A percentile compares a stretch with the other conserved stretches of the same genome.
Evolutionary conservation across 2,329 filamentous ascomycete genomes (phyloP).

Genomic region (Bipolaris sorokiniana): DNA sequence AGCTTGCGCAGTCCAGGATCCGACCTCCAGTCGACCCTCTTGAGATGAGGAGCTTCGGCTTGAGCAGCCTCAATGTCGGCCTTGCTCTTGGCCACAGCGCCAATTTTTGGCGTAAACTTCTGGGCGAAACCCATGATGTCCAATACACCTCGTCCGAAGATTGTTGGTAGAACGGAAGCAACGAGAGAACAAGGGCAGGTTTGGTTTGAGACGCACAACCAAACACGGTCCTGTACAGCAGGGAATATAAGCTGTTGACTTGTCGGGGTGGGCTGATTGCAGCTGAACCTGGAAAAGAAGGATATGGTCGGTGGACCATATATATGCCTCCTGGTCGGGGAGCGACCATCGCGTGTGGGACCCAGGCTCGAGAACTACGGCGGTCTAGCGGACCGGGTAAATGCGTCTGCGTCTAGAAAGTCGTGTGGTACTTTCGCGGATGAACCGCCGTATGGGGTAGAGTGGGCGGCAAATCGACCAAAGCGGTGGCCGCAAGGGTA

Average conservation of each 20-base stretch:
- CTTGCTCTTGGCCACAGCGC: constrained; percentile 27
- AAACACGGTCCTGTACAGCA: constrained; percentile 20
- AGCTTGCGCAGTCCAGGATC: constrained; percentile 64
- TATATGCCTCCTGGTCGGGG: constrained; percentile 29
- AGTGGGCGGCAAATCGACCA: constrained; percentile 22
- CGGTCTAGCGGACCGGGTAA: constrained; percentile 43
- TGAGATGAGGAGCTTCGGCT: constrained; percentile 59
- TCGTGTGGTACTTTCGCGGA: constrained; percentile 27
- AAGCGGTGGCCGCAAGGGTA: constrained; percentile 20
- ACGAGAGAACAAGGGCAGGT: constrained; percentile 12
- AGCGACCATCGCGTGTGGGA: constrained; percentile 19
- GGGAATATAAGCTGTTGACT: constrained; percentile 26
- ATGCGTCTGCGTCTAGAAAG: constrained; percentile 22
- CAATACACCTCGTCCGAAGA: constrained; percentile 12
- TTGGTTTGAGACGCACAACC: constrained; percentile 21
- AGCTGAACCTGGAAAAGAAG: constrained; percentile 24
- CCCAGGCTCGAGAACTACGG: constrained; percentile 30
- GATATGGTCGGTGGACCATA: constrained; percentile 29
- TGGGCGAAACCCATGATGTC: constrained; percentile 28
- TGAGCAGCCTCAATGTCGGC: constrained; percentile 46
- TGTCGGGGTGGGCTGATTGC: constrained; percentile 23
- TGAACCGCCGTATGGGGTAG: constrained; percentile 30
- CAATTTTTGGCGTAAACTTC: constrained; percentile 30
- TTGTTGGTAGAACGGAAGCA: constrained; percentile 11
- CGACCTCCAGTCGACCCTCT: constrained; percentile 59